Base-by-base conservation (phyloP, 2,329 filamentous ascomycete species). In the Sphaerulina populicola region DNA sequence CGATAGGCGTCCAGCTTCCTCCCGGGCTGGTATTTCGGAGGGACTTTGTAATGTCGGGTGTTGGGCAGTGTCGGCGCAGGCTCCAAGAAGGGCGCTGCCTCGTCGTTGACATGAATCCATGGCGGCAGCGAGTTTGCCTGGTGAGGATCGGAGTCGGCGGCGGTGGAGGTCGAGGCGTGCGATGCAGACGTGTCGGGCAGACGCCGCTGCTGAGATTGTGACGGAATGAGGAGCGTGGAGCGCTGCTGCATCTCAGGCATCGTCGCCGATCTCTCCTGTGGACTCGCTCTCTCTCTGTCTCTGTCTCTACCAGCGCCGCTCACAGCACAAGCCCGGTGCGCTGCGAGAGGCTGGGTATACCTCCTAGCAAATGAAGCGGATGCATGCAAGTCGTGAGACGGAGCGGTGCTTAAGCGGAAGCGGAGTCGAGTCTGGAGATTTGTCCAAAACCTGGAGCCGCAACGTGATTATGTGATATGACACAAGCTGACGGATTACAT, bases 1-100 rank as follows among this genome's bases (percentile, higher is more conserved):
- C 67, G 66, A 33, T 64, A 54, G 41, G 61, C 58, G 49, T 69
- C 67, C 60, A 65, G 65, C 58, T 68, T 68, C 31, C 66, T 60
- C 15, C 67, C 67, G 9, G 61, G 59, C 37, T 63, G 62, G 46
- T 66, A 64, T 54, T 65, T 59, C 14, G 59, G 52, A 15, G 62
- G 59, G 31, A 56, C 60, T 53, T 58, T 60, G 54, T 61, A 61
- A 44, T 62, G 57, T 42, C 53, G 60, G 35, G 53, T 61, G 47
- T 60, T 63, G 37, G 58, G 64, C 37, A 60, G 50, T 31, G 46
- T 51, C 4, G 57, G 53, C 31, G 51, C 52, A 2, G 61, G 60
- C 30, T 55, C 49, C 18, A 58, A 47, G 35, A 61, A 58, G 11
- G 56, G 56, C 11, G 57, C 55, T 42, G 58, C 57, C 50, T 61